These are phyloP conservation scores for Pleurotus sapidus DNA, from an alignment of 768 basidiomycete genomes.

Conservation along the genomic window DNA sequence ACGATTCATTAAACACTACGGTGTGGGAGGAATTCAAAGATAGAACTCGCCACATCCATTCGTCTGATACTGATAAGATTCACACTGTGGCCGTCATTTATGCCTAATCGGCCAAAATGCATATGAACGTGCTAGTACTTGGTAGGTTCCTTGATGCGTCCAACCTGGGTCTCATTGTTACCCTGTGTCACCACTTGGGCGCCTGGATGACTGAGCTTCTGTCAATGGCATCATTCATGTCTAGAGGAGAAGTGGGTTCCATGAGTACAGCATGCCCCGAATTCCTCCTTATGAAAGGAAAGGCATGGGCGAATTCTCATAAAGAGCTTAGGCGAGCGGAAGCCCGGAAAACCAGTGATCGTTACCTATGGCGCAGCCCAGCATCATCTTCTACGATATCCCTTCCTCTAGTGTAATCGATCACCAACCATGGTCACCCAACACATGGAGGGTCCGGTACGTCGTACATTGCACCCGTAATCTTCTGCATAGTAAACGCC, in stretches of 20 bases:
- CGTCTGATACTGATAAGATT: no score
- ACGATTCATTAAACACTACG: no score
- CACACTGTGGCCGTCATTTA: no score
- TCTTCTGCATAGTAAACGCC: not conserved
- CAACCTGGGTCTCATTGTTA: no score
- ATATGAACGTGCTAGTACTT: no score
- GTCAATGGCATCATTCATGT: not conserved
- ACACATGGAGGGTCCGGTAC: constrained; percentile 43
- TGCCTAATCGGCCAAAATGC: no score
- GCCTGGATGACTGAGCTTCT: not conserved
- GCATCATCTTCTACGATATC: constrained; percentile 44
- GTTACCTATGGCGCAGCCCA: constrained; percentile 4
- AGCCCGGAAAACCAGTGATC: not conserved
- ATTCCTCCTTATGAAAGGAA: not conserved
- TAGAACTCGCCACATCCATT: no score
- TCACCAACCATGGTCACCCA: constrained; percentile 39
- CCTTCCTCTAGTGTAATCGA: constrained; percentile 22
- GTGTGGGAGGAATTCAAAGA: no score
- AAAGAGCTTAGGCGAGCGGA: not conserved
- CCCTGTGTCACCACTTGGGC: no score
- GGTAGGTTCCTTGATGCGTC: no score
- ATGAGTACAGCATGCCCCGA: not conserved
- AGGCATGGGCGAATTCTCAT: not conserved
- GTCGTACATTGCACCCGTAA: not conserved
- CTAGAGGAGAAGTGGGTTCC: no score